Evolutionary conservation across 2,329 filamentous ascomycete species (phyloP).

Genomic region (Fusarium miscanthi): DNA sequence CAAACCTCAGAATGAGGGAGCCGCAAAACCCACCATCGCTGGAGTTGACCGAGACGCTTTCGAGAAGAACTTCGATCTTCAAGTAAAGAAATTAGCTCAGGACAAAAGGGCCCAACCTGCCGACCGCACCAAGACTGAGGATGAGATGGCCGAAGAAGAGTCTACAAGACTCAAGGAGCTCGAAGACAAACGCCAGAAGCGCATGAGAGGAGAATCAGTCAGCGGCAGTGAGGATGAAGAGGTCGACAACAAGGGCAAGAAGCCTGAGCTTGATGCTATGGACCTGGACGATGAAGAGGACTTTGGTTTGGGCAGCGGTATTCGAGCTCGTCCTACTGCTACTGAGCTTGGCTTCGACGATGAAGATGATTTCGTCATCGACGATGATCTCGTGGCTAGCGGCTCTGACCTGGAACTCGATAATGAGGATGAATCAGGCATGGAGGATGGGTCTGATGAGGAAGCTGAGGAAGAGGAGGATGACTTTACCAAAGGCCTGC

Average conservation of each 20-base stretch:
- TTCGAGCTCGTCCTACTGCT: constrained; percentile 66
- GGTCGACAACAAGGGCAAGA: constrained; percentile 53
- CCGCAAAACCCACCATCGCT: constrained; percentile 49
- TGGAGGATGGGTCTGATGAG: constrained; percentile 55
- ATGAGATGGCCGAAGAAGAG: constrained; percentile 84
- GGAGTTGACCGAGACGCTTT: constrained; percentile 74
- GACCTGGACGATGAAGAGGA: constrained; percentile 59
- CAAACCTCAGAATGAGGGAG: constrained; percentile 45
- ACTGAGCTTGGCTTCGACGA: constrained; percentile 82
- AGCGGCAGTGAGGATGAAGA: constrained; percentile 72
- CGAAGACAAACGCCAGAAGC: constrained; percentile 82
- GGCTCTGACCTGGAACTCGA: constrained; percentile 75
- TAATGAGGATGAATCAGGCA: constrained; percentile 64
- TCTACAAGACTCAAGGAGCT: constrained; percentile 80
- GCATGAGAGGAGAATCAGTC: constrained; percentile 87
- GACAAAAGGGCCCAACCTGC: constrained; percentile 88
- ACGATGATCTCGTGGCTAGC: constrained; percentile 87
- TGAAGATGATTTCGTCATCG: constrained; percentile 92
- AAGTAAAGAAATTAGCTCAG: constrained; percentile 82
- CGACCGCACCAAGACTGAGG: constrained; percentile 89
- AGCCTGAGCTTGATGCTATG: constrained; percentile 52
- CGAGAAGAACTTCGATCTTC: constrained; percentile 88
- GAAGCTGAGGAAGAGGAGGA: constrained; percentile 54
- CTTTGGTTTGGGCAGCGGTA: constrained; percentile 70
- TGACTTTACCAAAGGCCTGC: constrained; percentile 77